Evolutionary conservation across 768 basidiomycete genomes (phyloP), one percentile per base, ranked within the genome.

Genomic region (Tylopilus subfusipes): DNA sequence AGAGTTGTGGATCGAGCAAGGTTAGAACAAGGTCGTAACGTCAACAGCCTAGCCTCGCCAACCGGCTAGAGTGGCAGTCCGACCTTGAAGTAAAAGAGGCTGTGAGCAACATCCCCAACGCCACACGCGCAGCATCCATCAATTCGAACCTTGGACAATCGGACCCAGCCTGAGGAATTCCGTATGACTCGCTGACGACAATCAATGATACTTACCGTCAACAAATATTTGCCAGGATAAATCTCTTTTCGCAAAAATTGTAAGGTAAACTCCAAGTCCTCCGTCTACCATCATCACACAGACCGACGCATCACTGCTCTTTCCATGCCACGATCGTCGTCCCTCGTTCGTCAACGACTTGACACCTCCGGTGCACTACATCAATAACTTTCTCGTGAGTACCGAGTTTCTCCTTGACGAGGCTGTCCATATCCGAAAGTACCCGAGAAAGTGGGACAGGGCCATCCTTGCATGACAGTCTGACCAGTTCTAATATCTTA

Each of bases 331-430:
- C 67, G 9, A 46, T 54, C 43, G 50, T 57, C 47, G 36, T 53
- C n/a, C 68, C 68, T 48, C 76, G 76, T 59, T 83, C 83, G 59
- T 82, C 79, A 19, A 81, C 75, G 39, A 83, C 68, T 38, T 78
- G 75, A 63, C 90, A 93, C 63, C 76, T 80, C 62, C 93, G 84
- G 52, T 74, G 65, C 13, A 89, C 78, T 44, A 97, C 83, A 59
- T 94, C 93, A 33, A 81, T 59, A 21, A 96, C 76, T 73, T 94
- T 97, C 63, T 85, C 85, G 62, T 71, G 75, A 3, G 91, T 82
- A 25, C 90, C 91, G 43, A 66, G 75, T 65, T 81, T 80, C 24
- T 70, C 68, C 40, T 61, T 59, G 31, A 57, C 22, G 36, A 72
- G 21, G 18, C 18, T 19, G 27, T 62, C 60, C 67, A 72, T 53